These are phyloP conservation scores for Cyberlindnera maclurae DNA, from an alignment of 805 yeast genomes.

Conservation along the genomic window DNA sequence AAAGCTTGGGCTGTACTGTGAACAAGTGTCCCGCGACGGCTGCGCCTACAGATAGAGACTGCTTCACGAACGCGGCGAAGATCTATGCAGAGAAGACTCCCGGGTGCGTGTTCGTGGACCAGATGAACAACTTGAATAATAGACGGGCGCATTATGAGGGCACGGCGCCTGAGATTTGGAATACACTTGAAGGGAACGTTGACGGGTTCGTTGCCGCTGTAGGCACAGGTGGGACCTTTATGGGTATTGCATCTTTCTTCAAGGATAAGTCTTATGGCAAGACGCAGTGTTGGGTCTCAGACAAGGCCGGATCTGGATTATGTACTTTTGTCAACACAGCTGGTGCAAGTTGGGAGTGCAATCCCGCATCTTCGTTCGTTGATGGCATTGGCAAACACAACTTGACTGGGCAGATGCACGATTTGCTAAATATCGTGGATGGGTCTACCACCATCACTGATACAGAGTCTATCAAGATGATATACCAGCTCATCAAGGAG, in stretches of 20 bases:
- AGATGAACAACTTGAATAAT: conserved; percentile 71
- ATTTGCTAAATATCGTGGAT: conserved; percentile 17
- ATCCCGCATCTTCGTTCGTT: conserved; percentile 17
- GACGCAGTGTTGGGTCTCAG: conserved; percentile 54
- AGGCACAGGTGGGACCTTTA: conserved; percentile 82
- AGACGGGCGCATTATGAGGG: conserved; percentile 63
- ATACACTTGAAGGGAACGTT: conserved; percentile 43
- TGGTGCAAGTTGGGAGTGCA: conserved; percentile 18
- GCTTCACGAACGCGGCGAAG: conserved; percentile 24
- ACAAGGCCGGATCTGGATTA: conserved; percentile 81
- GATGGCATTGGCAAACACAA: conserved; percentile 22
- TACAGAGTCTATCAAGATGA: conserved; percentile 13
- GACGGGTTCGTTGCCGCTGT: conserved; percentile 70
- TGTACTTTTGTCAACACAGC: conserved; percentile 13
- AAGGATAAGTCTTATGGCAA: conserved; percentile 35
- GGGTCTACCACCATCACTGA: conserved; percentile 15
- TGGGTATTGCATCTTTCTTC: conserved; percentile 64
- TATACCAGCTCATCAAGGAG: conserved; percentile 13
- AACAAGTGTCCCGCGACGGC: conserved; percentile 63
- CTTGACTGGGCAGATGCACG: conserved; percentile 20
- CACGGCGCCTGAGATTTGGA: conserved; percentile 76
- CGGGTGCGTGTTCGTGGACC: conserved; percentile 69
- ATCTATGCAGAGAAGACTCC: conserved; percentile 29
- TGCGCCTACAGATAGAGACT: conserved; percentile 41
- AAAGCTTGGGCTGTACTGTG: conserved; percentile 52